Evolutionary conservation across 768 basidiomycete genomes (phyloP).

Genomic region (Lentinula edodes): DNA sequence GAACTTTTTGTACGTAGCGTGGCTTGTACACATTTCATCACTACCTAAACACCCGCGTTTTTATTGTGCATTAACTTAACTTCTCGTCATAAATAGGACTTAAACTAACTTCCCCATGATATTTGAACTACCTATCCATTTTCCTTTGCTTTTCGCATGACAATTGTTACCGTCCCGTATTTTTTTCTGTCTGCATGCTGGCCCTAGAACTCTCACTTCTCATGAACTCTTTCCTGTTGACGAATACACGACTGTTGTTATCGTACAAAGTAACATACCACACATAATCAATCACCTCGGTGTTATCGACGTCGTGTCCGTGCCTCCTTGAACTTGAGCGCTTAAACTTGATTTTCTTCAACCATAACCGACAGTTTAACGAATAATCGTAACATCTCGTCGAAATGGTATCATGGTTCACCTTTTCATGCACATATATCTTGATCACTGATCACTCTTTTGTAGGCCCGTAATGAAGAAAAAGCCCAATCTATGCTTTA

Average conservation of each 20-base stretch:
- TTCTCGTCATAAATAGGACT: not conserved
- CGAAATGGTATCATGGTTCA: not conserved
- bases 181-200: not conserved
- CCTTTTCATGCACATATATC: not conserved
- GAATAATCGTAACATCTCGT: not conserved
- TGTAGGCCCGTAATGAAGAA: conserved; percentile 94
- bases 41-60: not conserved
- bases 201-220: not conserved
- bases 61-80: not conserved
- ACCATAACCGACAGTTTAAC: not conserved
- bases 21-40: not conserved
- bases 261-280: not conserved
- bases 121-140: not conserved
- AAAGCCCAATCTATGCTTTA: conserved; percentile 95
- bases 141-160: not conserved
- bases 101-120: not conserved
- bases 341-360: too few relatives aligned
- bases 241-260: not conserved
- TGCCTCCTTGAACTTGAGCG: too few relatives aligned
- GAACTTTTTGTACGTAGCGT: not conserved
- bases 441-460: not conserved
- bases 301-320: too few relatives aligned
- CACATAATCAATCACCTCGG: too few relatives aligned
- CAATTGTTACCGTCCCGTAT: not conserved
- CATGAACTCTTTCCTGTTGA: not conserved